Base-by-base conservation (phyloP, 305 asterid species). In the Rubia balearica region DNA sequence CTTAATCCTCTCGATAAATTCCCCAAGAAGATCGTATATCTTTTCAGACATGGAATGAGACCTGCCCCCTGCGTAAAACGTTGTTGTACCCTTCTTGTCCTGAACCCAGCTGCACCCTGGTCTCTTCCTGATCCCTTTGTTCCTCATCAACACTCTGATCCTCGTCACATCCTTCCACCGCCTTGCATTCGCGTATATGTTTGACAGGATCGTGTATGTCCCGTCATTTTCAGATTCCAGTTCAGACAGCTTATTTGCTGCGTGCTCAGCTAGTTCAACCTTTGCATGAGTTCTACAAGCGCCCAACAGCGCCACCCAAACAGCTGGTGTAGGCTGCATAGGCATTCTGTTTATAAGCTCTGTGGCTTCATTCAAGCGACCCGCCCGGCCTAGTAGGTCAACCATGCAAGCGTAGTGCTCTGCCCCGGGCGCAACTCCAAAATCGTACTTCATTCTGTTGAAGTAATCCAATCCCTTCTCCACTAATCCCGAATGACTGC, bases 71-170 rank as follows among this genome's bases (percentile, higher is more conserved):
- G 46, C 67, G 19, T 62, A 36, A 36, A 62, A 62, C 12, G 67
- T 62, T 36, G 67, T 16, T 17, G 67, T 62, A 45, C 67, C 67
- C 22, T 36, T 33, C 41, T 36, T 62, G 49, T 67, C 75, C 40
- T 71, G 75, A 56, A 71, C 69, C 75, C 75, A 71, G 33, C 75
- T 71, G 33, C 61, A 71, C 5, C 75, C 75, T n/a, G 75, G 75
- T 36, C 75, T 71, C 57, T 62, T 71, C 16, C 67, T 62, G 10
- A 73, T 65, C 4, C 71, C 76, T 60, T 41, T 48, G 16, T 42
- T 11, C 53, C 66, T 73, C 67, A 62, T 62, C 67, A 62, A 62
- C 40, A 62, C 45, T 62, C 67, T 62, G 9, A 62, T 36, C 45
- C 67, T 14, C 0, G 45, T 33, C 12, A 33, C 67, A 62, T 62